These are phyloP conservation scores for Alternaria rosae DNA, from an alignment of 2,329 filamentous ascomycete species.

Conservation along the genomic window DNA sequence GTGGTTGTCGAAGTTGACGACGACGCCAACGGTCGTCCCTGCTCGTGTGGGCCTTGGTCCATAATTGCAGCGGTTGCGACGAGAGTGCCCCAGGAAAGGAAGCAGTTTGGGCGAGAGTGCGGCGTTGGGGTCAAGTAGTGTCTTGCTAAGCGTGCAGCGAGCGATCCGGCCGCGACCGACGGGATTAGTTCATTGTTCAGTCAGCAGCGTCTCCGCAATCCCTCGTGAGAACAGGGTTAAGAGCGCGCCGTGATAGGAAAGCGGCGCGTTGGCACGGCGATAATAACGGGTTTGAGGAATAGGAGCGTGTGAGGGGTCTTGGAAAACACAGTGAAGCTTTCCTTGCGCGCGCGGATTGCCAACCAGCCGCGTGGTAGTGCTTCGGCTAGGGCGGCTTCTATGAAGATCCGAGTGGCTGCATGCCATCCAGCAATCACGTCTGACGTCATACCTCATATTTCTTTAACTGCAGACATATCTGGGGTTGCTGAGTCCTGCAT, in stretches of 20 bases:
- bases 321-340: constrained; percentile 1
- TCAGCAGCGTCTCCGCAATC: constrained; percentile 18
- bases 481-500: not conserved
- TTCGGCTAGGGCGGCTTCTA: constrained; percentile 1
- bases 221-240: constrained; percentile 7
- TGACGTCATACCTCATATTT: not conserved
- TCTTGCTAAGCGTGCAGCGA: constrained; percentile 21
- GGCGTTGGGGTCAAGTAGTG: constrained; percentile 15
- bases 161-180: constrained; percentile 26
- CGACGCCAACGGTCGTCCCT: constrained; percentile 15
- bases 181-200: constrained; percentile 24
- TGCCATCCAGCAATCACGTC: not conserved
- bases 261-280: constrained; percentile 8
- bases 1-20: constrained; percentile 35
- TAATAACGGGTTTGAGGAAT: not conserved
- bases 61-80: constrained; percentile 13
- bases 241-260: constrained; percentile 4
- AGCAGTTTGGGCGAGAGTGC: not conserved
- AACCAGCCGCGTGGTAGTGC: not conserved
- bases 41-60: constrained; percentile 19
- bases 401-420: constrained; percentile 1
- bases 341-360: not conserved
- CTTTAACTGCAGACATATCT: not conserved
- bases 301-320: not conserved
- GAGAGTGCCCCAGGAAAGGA: not conserved